These are phyloP conservation scores for Talaromyces sp. DNA, from an alignment of 2,329 filamentous ascomycete genomes.

Conservation along the genomic window DNA sequence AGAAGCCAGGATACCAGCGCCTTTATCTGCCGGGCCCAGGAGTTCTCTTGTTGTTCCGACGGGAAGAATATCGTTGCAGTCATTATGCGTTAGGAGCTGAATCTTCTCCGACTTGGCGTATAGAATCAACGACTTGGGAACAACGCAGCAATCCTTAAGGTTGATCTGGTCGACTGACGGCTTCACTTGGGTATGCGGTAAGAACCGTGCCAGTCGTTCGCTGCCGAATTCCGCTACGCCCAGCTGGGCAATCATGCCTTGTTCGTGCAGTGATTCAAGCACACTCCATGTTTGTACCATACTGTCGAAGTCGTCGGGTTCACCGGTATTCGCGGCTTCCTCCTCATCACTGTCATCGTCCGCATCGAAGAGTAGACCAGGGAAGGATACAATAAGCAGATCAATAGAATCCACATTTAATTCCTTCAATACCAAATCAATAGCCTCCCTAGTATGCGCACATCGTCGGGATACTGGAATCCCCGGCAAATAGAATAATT, in stretches of 20 bases:
- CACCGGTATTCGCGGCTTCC: conserved; percentile 59
- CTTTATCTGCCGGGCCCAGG: conserved; percentile 70
- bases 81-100: conserved; percentile 88
- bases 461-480: conserved; percentile 67
- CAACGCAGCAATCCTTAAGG: conserved; percentile 90
- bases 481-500: conserved; percentile 86
- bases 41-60: conserved; percentile 82
- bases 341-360: conserved; percentile 77
- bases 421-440: conserved; percentile 78
- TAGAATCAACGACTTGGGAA: conserved; percentile 81
- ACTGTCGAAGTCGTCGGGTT: conserved; percentile 59
- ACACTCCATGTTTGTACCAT: conserved; percentile 69
- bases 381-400: conserved; percentile 89
- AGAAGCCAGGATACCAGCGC: conserved; percentile 74
- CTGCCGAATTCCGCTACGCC: conserved; percentile 91
- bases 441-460: conserved; percentile 73
- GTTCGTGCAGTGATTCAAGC: conserved; percentile 71
- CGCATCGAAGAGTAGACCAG: conserved; percentile 89
- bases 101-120: conserved; percentile 83
- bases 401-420: conserved; percentile 76
- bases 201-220: conserved; percentile 76
- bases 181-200: conserved; percentile 69
- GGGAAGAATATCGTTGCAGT: conserved; percentile 89
- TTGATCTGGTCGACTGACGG: conserved; percentile 96
- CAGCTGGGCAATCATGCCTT: conserved; percentile 72